Evolutionary conservation across 768 basidiomycete species (phyloP).

Genomic region (Trametes elegans): DNA sequence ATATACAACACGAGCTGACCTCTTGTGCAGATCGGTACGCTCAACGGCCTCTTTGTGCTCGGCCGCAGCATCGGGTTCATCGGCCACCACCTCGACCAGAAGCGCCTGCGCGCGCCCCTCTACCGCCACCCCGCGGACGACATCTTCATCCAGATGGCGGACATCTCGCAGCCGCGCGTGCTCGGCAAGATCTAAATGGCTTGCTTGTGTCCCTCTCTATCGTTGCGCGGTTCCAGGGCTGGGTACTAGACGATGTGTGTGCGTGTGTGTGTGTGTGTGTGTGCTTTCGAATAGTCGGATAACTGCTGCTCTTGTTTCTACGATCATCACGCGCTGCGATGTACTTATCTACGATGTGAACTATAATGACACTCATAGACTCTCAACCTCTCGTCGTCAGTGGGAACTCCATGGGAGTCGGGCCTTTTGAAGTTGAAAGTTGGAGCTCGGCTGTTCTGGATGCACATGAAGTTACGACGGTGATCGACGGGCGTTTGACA

Average conservation of each 20-base stretch:
- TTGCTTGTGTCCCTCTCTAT: neutral
- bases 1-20: neutral
- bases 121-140: conserved; percentile 96
- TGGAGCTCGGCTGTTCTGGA: no score
- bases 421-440: neutral
- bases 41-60: conserved; percentile 96
- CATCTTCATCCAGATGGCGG: conserved; percentile 94
- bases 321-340: conserved; percentile 1
- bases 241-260: neutral
- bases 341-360: conserved; percentile 13
- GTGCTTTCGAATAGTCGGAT: conserved; percentile 1
- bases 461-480: no score
- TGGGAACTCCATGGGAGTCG: no score
- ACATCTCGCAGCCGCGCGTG: conserved; percentile 79
- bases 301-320: neutral
- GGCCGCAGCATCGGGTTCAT: conserved; percentile 98
- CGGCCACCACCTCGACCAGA: conserved; percentile 95
- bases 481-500: no score
- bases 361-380: conserved; percentile 12
- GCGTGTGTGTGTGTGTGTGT: neutral
- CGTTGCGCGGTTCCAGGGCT: neutral
- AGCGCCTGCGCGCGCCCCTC: conserved; percentile 86
- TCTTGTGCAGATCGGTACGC: conserved; percentile 67
- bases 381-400: neutral
- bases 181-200: conserved; percentile 42